A percentile compares a stretch with the other conserved stretches of the same genome.
These are phyloP conservation scores for Rhexocercosporidium sp. DNA, from an alignment of 2,329 filamentous ascomycete genomes.

Conservation along the genomic window DNA sequence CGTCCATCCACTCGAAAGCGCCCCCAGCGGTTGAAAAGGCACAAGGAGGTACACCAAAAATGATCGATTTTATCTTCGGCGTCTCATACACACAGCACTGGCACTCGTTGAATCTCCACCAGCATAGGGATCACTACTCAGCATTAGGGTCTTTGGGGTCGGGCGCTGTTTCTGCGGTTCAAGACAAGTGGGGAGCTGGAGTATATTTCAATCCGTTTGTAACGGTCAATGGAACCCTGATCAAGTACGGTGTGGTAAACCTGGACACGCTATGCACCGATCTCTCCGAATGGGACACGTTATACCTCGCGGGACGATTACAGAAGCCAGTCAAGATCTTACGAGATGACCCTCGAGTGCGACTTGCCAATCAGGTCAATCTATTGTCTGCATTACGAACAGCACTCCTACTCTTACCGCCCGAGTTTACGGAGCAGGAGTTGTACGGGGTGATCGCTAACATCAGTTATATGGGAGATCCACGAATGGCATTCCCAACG, in stretches of 20 bases:
- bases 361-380: constrained; percentile 95
- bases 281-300: constrained; percentile 87
- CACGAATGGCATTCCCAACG: constrained; percentile 89
- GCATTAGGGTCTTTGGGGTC: constrained; percentile 83
- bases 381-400: constrained; percentile 89
- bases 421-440: constrained; percentile 82
- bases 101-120: constrained; percentile 89
- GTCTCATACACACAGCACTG: constrained; percentile 95
- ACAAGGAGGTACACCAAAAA: constrained; percentile 87
- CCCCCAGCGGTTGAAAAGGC: constrained; percentile 81
- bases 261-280: constrained; percentile 87
- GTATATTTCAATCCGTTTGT: constrained; percentile 98
- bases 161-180: constrained; percentile 80
- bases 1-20: constrained; percentile 78
- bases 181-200: constrained; percentile 88
- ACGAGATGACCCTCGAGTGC: constrained; percentile 88
- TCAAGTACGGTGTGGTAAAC: constrained; percentile 98
- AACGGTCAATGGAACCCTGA: constrained; percentile 90
- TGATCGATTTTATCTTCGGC: constrained; percentile 98
- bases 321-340: constrained; percentile 99
- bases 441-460: constrained; percentile 91
- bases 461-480: constrained; percentile 93
- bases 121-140: constrained; percentile 94
- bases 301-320: constrained; percentile 94
- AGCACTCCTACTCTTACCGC: constrained; percentile 83